These are phyloP conservation scores for Dissophora ornata DNA, from an alignment of 192 early-diverging fungal genomes.

Conservation along the genomic window DNA sequence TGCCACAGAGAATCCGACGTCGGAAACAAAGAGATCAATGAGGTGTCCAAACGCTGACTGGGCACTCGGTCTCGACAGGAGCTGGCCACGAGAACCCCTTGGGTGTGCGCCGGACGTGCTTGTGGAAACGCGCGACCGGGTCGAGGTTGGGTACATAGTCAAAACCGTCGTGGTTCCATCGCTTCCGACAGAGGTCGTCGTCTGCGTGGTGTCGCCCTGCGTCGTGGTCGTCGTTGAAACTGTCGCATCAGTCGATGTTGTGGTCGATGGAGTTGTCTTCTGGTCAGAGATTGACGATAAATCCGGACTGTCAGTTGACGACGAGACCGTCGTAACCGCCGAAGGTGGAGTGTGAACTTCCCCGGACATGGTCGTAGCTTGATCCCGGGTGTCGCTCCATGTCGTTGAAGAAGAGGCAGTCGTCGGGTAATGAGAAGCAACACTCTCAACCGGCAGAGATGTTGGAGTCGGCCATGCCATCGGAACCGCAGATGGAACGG, in stretches of 20 bases:
- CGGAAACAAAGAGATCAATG: not conserved
- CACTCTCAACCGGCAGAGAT: too few relatives aligned
- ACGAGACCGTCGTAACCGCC: not conserved
- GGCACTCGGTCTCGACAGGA: not conserved
- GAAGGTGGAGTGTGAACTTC: not conserved
- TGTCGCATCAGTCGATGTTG: conserved; percentile 14
- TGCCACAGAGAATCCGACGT: not conserved
- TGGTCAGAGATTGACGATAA: not conserved
- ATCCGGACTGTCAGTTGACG: not conserved
- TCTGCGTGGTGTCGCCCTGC: conserved; percentile 13
- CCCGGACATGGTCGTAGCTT: not conserved
- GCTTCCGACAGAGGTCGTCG: conserved; percentile 22
- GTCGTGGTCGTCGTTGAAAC: conserved; percentile 43
- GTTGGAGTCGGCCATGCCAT: not conserved
- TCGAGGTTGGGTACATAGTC: conserved; percentile 33
- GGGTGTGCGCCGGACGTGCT: conserved; percentile 20
- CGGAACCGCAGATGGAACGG: not conserved
- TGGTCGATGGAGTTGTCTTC: not conserved
- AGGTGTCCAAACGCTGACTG: not conserved
- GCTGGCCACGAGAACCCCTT: not conserved
- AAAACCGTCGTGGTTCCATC: conserved; percentile 39
- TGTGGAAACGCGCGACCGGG: not conserved
- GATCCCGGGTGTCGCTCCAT: not conserved
- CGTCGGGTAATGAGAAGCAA: not conserved
- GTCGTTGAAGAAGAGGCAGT: not conserved